Evolutionary conservation across 2,329 filamentous ascomycete species (phyloP).

Genomic region (Aspergillus texensis): DNA sequence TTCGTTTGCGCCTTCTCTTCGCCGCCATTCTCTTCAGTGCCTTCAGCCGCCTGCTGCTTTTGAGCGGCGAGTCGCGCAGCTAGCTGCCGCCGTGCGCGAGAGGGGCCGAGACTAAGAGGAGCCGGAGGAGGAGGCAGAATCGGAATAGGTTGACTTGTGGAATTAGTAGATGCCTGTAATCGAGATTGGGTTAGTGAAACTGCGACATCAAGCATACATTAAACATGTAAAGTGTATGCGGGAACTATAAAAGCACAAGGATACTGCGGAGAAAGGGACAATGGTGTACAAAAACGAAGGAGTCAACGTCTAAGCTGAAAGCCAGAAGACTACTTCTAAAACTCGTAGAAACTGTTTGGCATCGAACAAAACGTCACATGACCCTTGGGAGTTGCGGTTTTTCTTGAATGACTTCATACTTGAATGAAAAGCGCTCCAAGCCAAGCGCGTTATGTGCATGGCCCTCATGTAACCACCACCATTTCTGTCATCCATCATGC

Average conservation of each 20-base stretch:
- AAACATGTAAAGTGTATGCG: conserved; percentile 4
- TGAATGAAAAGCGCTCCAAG: conserved; percentile 25
- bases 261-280: background rate
- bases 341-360: conserved; percentile 18
- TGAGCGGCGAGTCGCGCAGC: conserved; percentile 82
- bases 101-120: conserved; percentile 82
- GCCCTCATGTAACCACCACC: conserved; percentile 18
- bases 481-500: conserved; percentile 21
- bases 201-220: background rate
- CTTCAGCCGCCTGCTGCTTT: conserved; percentile 61
- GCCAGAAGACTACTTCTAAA: conserved; percentile 18
- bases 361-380: conserved; percentile 21
- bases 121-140: conserved; percentile 63
- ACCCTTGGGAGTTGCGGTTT: conserved; percentile 21
- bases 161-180: conserved; percentile 30
- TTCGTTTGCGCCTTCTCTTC: conserved; percentile 21
- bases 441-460: conserved; percentile 23
- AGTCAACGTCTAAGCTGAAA: conserved; percentile 14
- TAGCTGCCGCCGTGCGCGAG: conserved; percentile 83
- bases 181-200: conserved; percentile 19
- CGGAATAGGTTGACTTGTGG: conserved; percentile 46
- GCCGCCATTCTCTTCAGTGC: conserved; percentile 35
- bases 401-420: conserved; percentile 26
- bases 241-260: conserved; percentile 9
- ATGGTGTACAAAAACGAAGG: conserved; percentile 15